A percentile compares a stretch with the other conserved stretches of the same genome.
Evolutionary conservation across 805 yeast species (phyloP).

Genomic region (Myxozyma vanderwaltii): DNA sequence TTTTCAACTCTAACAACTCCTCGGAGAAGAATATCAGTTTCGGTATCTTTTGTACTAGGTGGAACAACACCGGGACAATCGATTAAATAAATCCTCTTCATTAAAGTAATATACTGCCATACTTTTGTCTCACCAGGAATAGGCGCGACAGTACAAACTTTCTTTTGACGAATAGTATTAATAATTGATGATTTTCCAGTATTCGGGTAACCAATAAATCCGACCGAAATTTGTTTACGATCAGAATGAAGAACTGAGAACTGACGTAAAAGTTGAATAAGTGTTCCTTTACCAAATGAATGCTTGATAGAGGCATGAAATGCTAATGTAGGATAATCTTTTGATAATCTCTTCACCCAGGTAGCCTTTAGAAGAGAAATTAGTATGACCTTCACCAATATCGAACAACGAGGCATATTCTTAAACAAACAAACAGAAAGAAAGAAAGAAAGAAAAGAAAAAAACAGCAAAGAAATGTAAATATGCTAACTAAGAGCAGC

Average conservation of each 20-base stretch:
- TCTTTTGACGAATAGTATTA: conserved; percentile 89
- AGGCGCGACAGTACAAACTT: conserved; percentile 96
- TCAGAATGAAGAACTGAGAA: conserved; percentile 88
- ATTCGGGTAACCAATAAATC: conserved; percentile 96
- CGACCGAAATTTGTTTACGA: conserved; percentile 94
- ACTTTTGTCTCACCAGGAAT: conserved; percentile 99
- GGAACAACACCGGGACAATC: conserved; percentile 99
- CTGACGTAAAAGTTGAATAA: conserved; percentile 90
- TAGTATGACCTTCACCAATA: not conserved
- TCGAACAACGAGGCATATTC: conserved; percentile 35
- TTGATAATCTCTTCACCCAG: conserved; percentile 95
- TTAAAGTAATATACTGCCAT: conserved; percentile 96
- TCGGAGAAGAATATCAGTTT: conserved; percentile 87
- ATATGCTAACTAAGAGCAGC: conserved; percentile 86
- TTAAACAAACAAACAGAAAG: conserved; percentile 36
- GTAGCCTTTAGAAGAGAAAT: conserved; percentile 68
- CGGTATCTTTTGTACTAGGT: conserved; percentile 85
- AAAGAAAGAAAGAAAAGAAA: conserved; percentile 27
- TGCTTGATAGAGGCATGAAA: conserved; percentile 97
- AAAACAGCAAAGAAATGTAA: too few relatives aligned
- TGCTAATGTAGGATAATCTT: conserved; percentile 90
- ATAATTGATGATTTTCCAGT: conserved; percentile 97
- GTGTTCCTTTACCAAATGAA: conserved; percentile 96
- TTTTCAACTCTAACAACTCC: conserved; percentile 99
- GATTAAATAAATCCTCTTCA: conserved; percentile 92